Conservation (phyloP, 495 filamentous ascomycete genomes). For the Oleoguttula mirabilis region DNA sequence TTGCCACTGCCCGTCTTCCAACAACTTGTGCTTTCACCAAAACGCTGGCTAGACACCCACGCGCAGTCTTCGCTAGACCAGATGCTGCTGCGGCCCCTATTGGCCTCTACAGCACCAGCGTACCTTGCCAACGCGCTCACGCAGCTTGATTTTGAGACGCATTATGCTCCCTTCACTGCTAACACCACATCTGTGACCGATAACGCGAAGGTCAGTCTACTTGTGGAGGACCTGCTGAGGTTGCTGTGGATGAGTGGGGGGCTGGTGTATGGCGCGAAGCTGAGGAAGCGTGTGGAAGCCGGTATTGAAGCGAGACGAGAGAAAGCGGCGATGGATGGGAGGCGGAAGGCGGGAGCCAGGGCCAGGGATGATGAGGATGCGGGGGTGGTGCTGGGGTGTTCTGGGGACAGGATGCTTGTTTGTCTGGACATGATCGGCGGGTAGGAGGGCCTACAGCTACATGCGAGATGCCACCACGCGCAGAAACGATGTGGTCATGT, state of each 20-base stretch:
- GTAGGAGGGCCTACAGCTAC: too few relatives aligned
- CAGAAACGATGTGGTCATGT: too few relatives aligned
- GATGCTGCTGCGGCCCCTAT: constrained; percentile 48
- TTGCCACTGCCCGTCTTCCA: constrained; percentile 61
- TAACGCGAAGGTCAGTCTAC: constrained; percentile 68
- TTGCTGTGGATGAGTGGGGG: constrained; percentile 37
- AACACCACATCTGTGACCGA: constrained; percentile 49
- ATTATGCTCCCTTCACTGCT: constrained; percentile 63
- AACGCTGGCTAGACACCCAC: constrained; percentile 8
- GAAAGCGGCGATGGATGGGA: constrained; percentile 38
- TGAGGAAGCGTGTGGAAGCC: constrained; percentile 43
- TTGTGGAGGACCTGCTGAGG: constrained; percentile 60
- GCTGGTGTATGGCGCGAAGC: constrained; percentile 33
- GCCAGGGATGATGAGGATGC: constrained; percentile 31
- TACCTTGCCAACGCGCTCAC: constrained; percentile 33
- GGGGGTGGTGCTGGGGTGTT: constrained; percentile 20
- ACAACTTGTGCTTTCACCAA: constrained; percentile 45
- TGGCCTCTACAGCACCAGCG: constrained; percentile 44
- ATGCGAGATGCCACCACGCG: too few relatives aligned
- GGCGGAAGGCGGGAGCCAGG: constrained; percentile 30
- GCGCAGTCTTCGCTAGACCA: constrained; percentile 48
- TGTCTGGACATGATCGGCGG: too few relatives aligned
- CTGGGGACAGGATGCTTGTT: constrained; percentile 9
- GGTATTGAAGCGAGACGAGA: constrained; percentile 54
- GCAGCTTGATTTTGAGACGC: constrained; percentile 41